A percentile compares a stretch with the other conserved stretches of the same genome.
Conservation (phyloP, 352 stramenopile species). For the Globisporangium radiosum region DNA sequence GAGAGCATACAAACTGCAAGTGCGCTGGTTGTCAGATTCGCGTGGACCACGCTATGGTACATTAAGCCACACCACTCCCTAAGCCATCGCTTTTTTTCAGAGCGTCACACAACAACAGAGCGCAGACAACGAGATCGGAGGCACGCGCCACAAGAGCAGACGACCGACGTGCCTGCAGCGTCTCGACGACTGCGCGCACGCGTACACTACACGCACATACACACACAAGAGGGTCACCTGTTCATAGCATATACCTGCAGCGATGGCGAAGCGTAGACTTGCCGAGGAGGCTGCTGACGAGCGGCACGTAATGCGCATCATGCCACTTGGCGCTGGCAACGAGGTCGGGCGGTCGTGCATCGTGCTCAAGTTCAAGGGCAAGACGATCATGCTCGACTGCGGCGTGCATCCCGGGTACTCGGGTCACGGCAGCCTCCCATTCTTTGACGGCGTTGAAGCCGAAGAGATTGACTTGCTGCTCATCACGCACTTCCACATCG, state of each 20-base stretch:
- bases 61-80: no score
- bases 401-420: slow-evolving; percentile 91
- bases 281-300: slow-evolving; percentile 72
- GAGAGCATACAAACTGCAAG: background rate
- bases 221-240: no score
- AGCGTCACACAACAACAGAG: no score
- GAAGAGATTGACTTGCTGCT: slow-evolving; percentile 96
- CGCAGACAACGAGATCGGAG: no score
- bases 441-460: slow-evolving; percentile 96
- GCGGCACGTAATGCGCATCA: slow-evolving; percentile 91
- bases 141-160: no score
- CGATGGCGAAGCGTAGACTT: slow-evolving; percentile 69
- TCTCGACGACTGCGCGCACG: no score
- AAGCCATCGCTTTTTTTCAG: no score
- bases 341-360: slow-evolving; percentile 99
- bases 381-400: slow-evolving; percentile 96
- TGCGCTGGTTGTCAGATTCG: background rate
- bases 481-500: slow-evolving; percentile 99
- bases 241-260: no score
- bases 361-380: slow-evolving; percentile 98
- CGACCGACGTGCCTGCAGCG: no score
- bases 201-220: no score
- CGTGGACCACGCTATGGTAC: no score
- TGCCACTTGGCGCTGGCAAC: slow-evolving; percentile 95
- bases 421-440: slow-evolving; percentile 96